Base-by-base conservation (phyloP, 305 asterid species). In the Fraxinus ornus region DNA sequence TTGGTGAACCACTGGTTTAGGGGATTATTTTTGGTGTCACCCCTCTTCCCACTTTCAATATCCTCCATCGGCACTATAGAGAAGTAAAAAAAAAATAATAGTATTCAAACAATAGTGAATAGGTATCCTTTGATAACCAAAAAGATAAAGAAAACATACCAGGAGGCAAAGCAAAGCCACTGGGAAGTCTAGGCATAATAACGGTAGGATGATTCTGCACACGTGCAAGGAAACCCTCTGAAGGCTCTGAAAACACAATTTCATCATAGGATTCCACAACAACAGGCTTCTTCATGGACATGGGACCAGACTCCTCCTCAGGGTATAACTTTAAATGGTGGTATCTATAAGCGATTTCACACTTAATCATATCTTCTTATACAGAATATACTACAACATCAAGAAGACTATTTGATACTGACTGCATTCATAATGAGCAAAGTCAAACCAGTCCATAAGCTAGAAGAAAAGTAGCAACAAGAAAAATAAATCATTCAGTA, bases 301-400 rank as follows among this genome's bases (percentile, higher is more conserved):
- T 80, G 2, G 94, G 88, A 81, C 94, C 97, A 79, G 97, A 85
- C 19, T 94, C 99, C 19, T 94, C 97, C 88, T 91, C 97, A 0
- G 98, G 98, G 62, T 95, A 95, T 80, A 95, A 86, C 93, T 91
- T 95, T 90, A 95, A 89, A 86, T 90, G 97, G 89, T 95, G 99
- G 83, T 88, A 95, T 87, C 98, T 94, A 85, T 33, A 83, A 52
- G 75, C 62, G 35, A 75, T 41, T 30, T 26, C 66, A 24, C 12
- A 3, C 7, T 80, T n/a, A 36, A 78, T 78, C 12, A 47, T 17
- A 26, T 9, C 75, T 79, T 83, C 81, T 60, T 49, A 80, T 76
- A 26, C 66, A 74, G 4, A 68, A 26, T 68, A 68, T 49, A 71
- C 32, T 13, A 79, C 78, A 17, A 49, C 12, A 79, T 7, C 19